These are phyloP conservation scores for Podaxis carcinomalis DNA, from an alignment of 768 basidiomycete genomes.

Conservation along the genomic window DNA sequence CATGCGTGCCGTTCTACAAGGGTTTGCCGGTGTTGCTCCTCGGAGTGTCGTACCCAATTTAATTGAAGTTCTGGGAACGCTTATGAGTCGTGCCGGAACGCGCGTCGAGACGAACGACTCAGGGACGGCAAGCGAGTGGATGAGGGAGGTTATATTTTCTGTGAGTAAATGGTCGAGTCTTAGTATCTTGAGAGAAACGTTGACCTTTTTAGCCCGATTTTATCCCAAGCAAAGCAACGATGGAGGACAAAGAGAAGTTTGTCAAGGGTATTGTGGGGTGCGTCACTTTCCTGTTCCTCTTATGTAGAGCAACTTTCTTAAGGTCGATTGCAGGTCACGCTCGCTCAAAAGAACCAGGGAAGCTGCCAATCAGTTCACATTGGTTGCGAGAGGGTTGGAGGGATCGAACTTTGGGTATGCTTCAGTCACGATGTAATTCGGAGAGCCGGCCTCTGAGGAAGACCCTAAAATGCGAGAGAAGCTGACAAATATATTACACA, in stretches of 20 bases:
- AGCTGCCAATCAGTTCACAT: constrained; percentile 82
- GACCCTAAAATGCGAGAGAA: not conserved
- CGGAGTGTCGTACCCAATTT: constrained; percentile 80
- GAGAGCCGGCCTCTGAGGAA: not conserved
- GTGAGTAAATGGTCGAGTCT: constrained; percentile 30
- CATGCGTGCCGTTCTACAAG: constrained; percentile 69
- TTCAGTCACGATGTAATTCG: constrained; percentile 30
- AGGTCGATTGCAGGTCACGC: constrained; percentile 45
- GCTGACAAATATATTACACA: not conserved
- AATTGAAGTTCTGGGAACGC: constrained; percentile 71
- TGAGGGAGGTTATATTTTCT: constrained; percentile 63
- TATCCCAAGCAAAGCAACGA: constrained; percentile 64
- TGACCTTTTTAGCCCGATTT: constrained; percentile 57
- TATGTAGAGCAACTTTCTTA: not conserved
- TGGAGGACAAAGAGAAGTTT: constrained; percentile 76
- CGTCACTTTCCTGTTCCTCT: constrained; percentile 14
- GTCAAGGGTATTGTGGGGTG: constrained; percentile 68
- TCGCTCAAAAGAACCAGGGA: constrained; percentile 73
- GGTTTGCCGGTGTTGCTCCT: constrained; percentile 83
- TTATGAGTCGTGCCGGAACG: constrained; percentile 45
- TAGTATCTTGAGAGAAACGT: not conserved
- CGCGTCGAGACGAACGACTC: constrained; percentile 26
- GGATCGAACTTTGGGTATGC: constrained; percentile 86
- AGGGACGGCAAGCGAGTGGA: constrained; percentile 54
- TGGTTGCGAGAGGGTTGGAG: constrained; percentile 80